Evolutionary conservation across 164 flowering plant species (phyloP), one percentile per base, ranked within the genome.

Genomic region (Nymphaea thermarum): DNA sequence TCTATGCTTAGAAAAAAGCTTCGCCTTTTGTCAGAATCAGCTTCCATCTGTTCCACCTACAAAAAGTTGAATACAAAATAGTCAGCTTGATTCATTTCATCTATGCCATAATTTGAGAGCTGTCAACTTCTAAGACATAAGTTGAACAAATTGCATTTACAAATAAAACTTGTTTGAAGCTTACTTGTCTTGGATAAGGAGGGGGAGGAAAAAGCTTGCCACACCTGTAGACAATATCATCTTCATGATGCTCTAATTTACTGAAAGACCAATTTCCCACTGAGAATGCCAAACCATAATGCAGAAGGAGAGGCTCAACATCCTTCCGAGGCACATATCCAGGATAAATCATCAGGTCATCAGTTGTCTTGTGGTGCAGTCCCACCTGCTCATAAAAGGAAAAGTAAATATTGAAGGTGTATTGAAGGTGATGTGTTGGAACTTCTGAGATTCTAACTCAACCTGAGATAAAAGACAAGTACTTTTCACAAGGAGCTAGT

Each of bases 181-280:
- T 61, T 84, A 94, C 99, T 92, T 90, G 94, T 88, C 80, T 86
- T 42, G 99, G 99, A 80, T 85, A 91, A 65, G 98, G 99, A 78
- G 99, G 99, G 77, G 87, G 92, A 36, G 98, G 89, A 76, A 95
- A 92, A 47, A 91, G 91, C 64, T 88, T 86, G 17, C 82, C 84
- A 75, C 99, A 95, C 42, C 88, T 87, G 76, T 95, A 91, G 64
- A 92, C 98, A 65, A 95, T 84, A 43, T 67, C 76, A 79, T 95
- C 94, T 71, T 91, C 93, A 67, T 95, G 96, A 77, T 91, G 88
- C 7, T 81, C 83, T 72, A 90, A 76, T 82, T 95, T 95, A 74
- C 87, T 88, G 75, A 95, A 95, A 60, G 99, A 86, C 99, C 99
- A 95, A 73, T 91, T 92, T 65, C 99, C 99, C 66, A 90, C 96